These are phyloP conservation scores for Rhamnella rubrinervis DNA, from an alignment of 331 rosid genomes.

Conservation along the genomic window DNA sequence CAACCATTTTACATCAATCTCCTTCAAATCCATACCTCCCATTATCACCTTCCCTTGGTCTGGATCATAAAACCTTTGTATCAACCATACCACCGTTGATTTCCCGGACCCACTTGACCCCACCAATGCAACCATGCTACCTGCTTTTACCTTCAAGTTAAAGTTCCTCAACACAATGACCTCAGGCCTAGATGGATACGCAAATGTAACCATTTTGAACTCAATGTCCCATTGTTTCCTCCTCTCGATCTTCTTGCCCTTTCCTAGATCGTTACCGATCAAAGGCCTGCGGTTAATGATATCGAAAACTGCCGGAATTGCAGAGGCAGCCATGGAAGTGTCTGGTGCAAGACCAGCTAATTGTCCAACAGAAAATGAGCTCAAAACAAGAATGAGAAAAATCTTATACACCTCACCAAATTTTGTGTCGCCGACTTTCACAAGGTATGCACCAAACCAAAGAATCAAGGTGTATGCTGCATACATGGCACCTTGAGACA, in stretches of 20 bases:
- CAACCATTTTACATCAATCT: slow-evolving; percentile 73
- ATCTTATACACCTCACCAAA: slow-evolving; percentile 63
- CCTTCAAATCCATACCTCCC: slow-evolving; percentile 73
- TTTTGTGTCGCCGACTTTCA: slow-evolving; percentile 39
- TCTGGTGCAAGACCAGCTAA: slow-evolving; percentile 90
- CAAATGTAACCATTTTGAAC: slow-evolving; percentile 74
- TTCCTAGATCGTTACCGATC: slow-evolving; percentile 36
- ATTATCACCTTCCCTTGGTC: slow-evolving; percentile 69
- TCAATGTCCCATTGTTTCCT: slow-evolving; percentile 54
- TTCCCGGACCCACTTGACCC: slow-evolving; percentile 93
- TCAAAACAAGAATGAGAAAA: slow-evolving; percentile 87
- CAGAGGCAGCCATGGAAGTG: slow-evolving; percentile 64
- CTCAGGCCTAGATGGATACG: slow-evolving; percentile 84
- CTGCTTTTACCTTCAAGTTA: slow-evolving; percentile 57
- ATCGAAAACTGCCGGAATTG: slow-evolving; percentile 67
- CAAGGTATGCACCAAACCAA: slow-evolving; percentile 70
- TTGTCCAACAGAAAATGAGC: slow-evolving; percentile 92
- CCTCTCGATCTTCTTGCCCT: slow-evolving; percentile 41
- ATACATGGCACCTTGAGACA: slow-evolving; percentile 81
- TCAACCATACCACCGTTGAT: slow-evolving; percentile 83
- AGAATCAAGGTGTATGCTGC: slow-evolving; percentile 80
- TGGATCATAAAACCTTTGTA: slow-evolving; percentile 92
- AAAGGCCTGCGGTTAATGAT: slow-evolving; percentile 66
- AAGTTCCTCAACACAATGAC: slow-evolving; percentile 66
- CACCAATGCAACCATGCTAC: slow-evolving; percentile 75